Evolutionary conservation across 371 early-diverging fungal genomes (phyloP), one percentile per base, ranked within the genome.

Genomic region (Mortierella polycephala): DNA sequence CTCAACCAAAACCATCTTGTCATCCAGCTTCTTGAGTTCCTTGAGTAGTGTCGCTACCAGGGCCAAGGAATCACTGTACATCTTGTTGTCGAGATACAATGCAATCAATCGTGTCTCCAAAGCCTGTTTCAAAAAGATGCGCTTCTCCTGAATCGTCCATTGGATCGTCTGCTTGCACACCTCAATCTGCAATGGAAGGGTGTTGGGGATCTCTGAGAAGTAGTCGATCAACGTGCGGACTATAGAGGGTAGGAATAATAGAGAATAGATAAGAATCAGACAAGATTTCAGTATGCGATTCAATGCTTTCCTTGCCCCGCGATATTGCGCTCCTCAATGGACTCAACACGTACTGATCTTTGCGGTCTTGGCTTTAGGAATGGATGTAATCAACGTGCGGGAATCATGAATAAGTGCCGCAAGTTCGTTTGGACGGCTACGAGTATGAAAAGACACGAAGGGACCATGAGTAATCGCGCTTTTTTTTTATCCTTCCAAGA

Each of bases 21-120:
- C 99, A 87, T 99, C 99, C 68, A 98, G 85, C 46, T 96, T 95
- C 86, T 99, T 99, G 37, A 99, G 89, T 85, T 98, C 98, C 74
- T 94, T 96, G 60, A 96, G 89, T 52, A 99, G 86, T 46, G 89
- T 85, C 46, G 89, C 86, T 46, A 98, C 97, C 71, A 99, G 84
- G 12, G 84, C 85, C 47, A 99, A 84, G 0, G 98, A 93, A 68
- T 96, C 96, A 39, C 96, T 90, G 75, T 97, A 97, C 93, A 93
- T 93, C 79, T 94, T 94, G 86, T 94, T 95, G 63, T 96, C 97
- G 62, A 97, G 87, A 76, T 97, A 96, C 83, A 99, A 85, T 13
- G 95, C 92, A 44, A 93, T 93, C 41, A 98, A 84, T 53, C 96
- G 93, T 16, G 97, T 98, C 79, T 99, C 98, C 60, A 99, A 84